Evolutionary conservation across 2,329 filamentous ascomycete species (phyloP).

Genomic region (Colletotrichum liaoningense): DNA sequence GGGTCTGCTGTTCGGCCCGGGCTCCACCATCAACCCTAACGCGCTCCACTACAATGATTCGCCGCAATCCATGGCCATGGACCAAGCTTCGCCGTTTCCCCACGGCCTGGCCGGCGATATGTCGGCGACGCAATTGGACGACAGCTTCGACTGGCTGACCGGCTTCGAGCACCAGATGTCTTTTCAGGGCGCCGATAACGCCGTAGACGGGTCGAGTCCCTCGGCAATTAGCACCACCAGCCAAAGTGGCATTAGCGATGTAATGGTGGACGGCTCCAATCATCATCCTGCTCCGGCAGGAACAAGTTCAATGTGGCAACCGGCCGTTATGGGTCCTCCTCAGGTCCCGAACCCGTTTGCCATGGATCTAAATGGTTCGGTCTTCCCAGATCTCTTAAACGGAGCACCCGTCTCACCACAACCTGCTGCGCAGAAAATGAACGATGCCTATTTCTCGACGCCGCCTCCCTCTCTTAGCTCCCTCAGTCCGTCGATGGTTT

Average conservation of each 20-base stretch:
- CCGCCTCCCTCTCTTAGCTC: slow-evolving; percentile 80
- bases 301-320: slow-evolving; percentile 75
- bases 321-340: slow-evolving; percentile 75
- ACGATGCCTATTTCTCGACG: slow-evolving; percentile 83
- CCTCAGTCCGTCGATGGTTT: slow-evolving; percentile 78
- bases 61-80: slow-evolving; percentile 73
- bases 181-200: slow-evolving; percentile 79
- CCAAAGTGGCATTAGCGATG: slow-evolving; percentile 90
- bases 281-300: slow-evolving; percentile 63
- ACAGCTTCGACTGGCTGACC: slow-evolving; percentile 84
- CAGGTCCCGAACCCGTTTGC: slow-evolving; percentile 77
- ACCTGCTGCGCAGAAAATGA: slow-evolving; percentile 75
- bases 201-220: slow-evolving; percentile 92
- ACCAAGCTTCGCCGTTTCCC: slow-evolving; percentile 71
- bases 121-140: slow-evolving; percentile 72
- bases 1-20: slow-evolving; percentile 75
- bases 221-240: slow-evolving; percentile 96
- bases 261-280: slow-evolving; percentile 86
- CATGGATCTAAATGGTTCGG: slow-evolving; percentile 78
- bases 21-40: slow-evolving; percentile 75
- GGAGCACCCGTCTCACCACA: slow-evolving; percentile 82
- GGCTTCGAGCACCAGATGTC: slow-evolving; percentile 84
- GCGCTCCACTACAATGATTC: slow-evolving; percentile 87
- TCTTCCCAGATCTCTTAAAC: slow-evolving; percentile 82
- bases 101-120: slow-evolving; percentile 66